Percentiles rank a stretch among this genome's conserved stretches.
Evolutionary conservation across 2,329 filamentous ascomycete genomes (phyloP).

Genomic region (Colletotrichum phormii): DNA sequence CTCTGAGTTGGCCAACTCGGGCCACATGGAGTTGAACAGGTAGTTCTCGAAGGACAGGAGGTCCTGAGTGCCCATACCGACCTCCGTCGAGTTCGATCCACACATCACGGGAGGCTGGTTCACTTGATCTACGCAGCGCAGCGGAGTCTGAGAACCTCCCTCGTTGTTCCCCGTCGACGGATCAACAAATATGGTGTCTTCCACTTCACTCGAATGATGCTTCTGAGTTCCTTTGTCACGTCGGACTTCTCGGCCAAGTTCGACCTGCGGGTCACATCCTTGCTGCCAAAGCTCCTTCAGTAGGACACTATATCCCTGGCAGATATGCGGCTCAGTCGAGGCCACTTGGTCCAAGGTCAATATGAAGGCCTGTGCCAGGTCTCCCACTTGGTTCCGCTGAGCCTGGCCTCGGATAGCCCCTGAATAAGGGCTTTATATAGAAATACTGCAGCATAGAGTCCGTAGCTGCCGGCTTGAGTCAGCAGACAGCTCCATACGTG

Average conservation of each 20-base stretch:
- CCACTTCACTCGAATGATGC: neutral
- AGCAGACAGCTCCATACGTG: no score
- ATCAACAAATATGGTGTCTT: no score
- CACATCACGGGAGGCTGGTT: neutral
- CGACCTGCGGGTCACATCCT: neutral
- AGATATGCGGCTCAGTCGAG: neutral
- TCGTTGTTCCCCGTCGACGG: no score
- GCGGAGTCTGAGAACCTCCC: no score
- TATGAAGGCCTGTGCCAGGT: neutral
- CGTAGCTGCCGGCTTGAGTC: neutral
- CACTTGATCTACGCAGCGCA: no score
- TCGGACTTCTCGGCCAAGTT: neutral
- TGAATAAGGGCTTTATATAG: neutral
- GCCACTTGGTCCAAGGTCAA: neutral
- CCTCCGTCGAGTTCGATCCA: neutral
- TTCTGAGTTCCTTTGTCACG: neutral
- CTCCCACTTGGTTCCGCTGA: neutral
- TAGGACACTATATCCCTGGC: neutral
- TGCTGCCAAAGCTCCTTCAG: neutral
- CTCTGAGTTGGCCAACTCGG: neutral
- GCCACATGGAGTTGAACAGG: neutral
- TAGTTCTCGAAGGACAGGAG: neutral
- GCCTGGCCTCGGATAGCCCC: neutral
- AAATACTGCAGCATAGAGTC: neutral
- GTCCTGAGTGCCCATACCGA: neutral